Evolutionary conservation across 73 alveolate genomes (phyloP).

Genomic region (Tetrahymena borealis): DNA sequence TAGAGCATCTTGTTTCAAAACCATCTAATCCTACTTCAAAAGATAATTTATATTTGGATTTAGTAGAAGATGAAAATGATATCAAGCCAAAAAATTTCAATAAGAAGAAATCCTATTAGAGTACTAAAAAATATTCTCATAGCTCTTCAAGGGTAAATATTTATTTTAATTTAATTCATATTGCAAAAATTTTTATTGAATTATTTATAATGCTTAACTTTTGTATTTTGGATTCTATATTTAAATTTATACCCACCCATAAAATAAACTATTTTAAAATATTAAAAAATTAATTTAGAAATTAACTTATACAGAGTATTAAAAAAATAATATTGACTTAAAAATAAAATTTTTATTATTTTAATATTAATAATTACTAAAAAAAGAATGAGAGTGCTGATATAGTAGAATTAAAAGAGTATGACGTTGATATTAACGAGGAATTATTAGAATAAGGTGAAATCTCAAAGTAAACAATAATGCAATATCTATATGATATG

Average conservation of each 20-base stretch:
- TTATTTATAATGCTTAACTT: too few species aligned
- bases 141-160: neutral
- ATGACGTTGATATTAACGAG: neutral
- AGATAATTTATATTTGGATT: neutral
- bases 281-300: too few species aligned
- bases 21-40: neutral
- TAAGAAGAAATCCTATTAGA: neutral
- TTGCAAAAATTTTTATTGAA: too few species aligned
- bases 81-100: neutral
- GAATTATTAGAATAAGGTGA: neutral
- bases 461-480: neutral
- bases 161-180: too few species aligned
- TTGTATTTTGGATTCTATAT: too few species aligned
- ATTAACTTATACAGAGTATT: too few species aligned
- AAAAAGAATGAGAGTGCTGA: neutral
- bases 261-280: too few species aligned
- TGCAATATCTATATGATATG: conserved; percentile 1
- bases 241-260: too few species aligned
- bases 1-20: neutral
- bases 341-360: too few species aligned
- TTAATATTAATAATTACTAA: neutral
- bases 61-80: neutral
- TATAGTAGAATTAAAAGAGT: neutral
- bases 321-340: too few species aligned
- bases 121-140: neutral